These are phyloP conservation scores for Mentha longifolia DNA, from an alignment of 257 asterid species.

Conservation along the genomic window DNA sequence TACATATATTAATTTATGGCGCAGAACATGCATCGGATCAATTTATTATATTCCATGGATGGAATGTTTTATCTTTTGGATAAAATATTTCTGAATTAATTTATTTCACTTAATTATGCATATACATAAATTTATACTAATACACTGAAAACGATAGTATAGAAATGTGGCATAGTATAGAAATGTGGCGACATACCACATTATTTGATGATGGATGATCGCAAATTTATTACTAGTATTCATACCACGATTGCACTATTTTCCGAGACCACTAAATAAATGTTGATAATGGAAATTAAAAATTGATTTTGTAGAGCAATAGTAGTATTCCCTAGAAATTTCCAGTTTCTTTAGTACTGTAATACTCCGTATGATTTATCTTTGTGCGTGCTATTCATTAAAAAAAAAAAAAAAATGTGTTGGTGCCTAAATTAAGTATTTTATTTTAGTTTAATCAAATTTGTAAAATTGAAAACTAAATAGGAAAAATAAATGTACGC, in stretches of 20 bases:
- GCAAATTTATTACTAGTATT: background rate
- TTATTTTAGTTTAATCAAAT: no score
- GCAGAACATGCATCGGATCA: background rate
- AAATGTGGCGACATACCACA: background rate
- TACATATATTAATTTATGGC: background rate
- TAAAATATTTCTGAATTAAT: background rate
- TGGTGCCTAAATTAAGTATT: no score
- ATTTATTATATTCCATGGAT: background rate
- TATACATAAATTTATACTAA: background rate
- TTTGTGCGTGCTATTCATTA: no score
- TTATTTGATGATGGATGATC: background rate
- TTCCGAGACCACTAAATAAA: background rate
- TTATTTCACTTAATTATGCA: background rate
- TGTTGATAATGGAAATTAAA: background rate
- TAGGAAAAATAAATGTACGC: no score
- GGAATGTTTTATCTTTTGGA: conserved; percentile 16
- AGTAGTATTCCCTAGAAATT: background rate
- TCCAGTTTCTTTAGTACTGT: no score
- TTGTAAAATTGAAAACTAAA: no score
- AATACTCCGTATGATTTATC: no score
- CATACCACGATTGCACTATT: background rate
- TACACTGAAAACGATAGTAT: background rate
- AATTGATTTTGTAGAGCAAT: background rate
- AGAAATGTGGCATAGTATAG: no score
- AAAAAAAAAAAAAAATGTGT: no score